phyloP scores from a whole-genome alignment of 257 asterid genomes.

The Fraxinus pennsylvanica region DNA sequence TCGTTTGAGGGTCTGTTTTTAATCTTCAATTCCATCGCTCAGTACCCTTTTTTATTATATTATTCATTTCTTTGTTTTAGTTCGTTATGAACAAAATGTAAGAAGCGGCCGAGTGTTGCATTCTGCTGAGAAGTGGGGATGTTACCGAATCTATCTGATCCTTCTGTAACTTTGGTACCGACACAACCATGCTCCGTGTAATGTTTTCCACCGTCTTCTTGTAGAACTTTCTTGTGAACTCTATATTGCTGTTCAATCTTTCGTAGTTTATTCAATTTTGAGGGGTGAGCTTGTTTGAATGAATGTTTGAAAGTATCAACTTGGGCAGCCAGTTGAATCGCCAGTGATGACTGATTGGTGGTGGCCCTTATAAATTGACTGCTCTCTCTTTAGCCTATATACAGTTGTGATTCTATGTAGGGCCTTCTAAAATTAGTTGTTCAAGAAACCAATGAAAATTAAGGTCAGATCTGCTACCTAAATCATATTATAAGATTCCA shows the following conservation, averaged over 20 bases:
- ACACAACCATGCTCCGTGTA: slow-evolving; percentile 30
- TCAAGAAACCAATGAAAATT: slow-evolving; percentile 7
- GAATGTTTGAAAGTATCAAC: slow-evolving; percentile 23
- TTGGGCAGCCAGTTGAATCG: slow-evolving; percentile 23
- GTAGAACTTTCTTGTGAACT: slow-evolving; percentile 20
- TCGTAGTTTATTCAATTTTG: not conserved
- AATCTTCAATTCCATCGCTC: slow-evolving; percentile 7
- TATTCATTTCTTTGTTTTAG: slow-evolving; percentile 41
- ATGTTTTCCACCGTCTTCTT: slow-evolving; percentile 30
- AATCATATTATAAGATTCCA: slow-evolving; percentile 11
- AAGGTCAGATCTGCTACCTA: not conserved
- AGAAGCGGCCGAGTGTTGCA: slow-evolving; percentile 37
- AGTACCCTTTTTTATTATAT: slow-evolving; percentile 24
- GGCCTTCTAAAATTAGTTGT: slow-evolving; percentile 19
- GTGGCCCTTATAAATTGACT: slow-evolving; percentile 28
- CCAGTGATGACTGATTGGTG: slow-evolving; percentile 25
- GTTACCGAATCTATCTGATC: slow-evolving; percentile 15
- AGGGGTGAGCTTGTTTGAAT: not conserved
- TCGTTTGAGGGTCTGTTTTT: slow-evolving; percentile 22
- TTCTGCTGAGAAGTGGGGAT: slow-evolving; percentile 35
- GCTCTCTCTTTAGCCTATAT: slow-evolving; percentile 11
- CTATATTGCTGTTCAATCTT: slow-evolving; percentile 3
- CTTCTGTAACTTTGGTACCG: slow-evolving; percentile 22
- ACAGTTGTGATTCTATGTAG: slow-evolving; percentile 37
- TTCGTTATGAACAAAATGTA: slow-evolving; percentile 43